A percentile compares a stretch with the other conserved stretches of the same genome.
Evolutionary conservation across 352 stramenopile species (phyloP).

Genomic region (Globisporangium nodosum): DNA sequence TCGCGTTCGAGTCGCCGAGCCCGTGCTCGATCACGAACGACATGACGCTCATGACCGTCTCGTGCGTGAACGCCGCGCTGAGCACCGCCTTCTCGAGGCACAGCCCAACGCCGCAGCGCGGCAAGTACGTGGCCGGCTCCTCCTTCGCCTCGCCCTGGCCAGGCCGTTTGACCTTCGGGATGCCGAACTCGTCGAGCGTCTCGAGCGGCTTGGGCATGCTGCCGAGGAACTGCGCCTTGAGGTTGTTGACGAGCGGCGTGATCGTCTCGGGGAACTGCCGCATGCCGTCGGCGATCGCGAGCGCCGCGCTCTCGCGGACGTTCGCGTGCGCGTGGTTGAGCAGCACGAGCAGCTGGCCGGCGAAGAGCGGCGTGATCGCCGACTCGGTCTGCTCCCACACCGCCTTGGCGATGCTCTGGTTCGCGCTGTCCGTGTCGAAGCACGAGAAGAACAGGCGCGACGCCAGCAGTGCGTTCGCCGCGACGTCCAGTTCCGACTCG

Average conservation of each 20-base stretch:
- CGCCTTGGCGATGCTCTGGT: slow-evolving; percentile 46
- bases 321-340: slow-evolving; percentile 71
- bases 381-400: slow-evolving; percentile 59
- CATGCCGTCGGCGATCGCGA: slow-evolving; percentile 78
- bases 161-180: slow-evolving; percentile 55
- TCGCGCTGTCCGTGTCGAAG: slow-evolving; percentile 63
- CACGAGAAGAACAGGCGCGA: slow-evolving; percentile 56
- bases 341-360: slow-evolving; percentile 55
- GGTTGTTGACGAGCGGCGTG: slow-evolving; percentile 55
- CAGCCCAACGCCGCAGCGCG: slow-evolving; percentile 66
- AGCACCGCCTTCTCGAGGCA: slow-evolving; percentile 70
- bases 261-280: slow-evolving; percentile 72
- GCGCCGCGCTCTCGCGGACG: slow-evolving; percentile 71
- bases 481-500: slow-evolving; percentile 34
- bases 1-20: slow-evolving; percentile 59
- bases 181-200: slow-evolving; percentile 67
- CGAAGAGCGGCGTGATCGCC: slow-evolving; percentile 53
- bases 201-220: slow-evolving; percentile 50
- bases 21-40: slow-evolving; percentile 81
- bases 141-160: slow-evolving; percentile 49
- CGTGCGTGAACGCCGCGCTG: slow-evolving; percentile 38
- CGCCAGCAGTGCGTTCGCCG: slow-evolving; percentile 44
- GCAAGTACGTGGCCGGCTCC: slow-evolving; percentile 46
- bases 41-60: slow-evolving; percentile 58
- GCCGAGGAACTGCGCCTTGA: slow-evolving; percentile 61